Percentiles rank a stretch among this genome's conserved stretches.
Evolutionary conservation across 225 moss, liverwort and hornwort genomes (phyloP).

Genomic region (Physcomitrellopsis africana): DNA sequence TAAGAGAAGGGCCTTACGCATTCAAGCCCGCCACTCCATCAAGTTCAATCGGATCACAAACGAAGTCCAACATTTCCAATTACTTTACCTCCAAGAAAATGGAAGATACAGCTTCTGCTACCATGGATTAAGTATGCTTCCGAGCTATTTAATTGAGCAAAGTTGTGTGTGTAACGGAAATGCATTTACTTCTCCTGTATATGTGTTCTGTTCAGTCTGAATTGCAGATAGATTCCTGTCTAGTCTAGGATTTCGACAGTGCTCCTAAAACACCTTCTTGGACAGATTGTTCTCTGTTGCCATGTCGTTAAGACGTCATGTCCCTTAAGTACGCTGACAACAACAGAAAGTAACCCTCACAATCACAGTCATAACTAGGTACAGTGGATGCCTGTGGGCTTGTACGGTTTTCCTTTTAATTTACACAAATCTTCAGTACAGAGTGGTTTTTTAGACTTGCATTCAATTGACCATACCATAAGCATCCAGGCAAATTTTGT

Average conservation of each 20-base stretch:
- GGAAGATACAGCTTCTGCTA: conserved; percentile 47
- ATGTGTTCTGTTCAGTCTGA: conserved; percentile 36
- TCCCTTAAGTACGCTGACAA: background rate
- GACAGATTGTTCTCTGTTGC: background rate
- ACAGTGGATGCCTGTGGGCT: background rate
- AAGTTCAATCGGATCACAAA: conserved; percentile 44
- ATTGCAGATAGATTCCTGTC: conserved; percentile 1
- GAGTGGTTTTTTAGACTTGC: too few species aligned
- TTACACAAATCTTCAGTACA: too few species aligned
- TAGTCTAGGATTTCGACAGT: conserved; percentile 10
- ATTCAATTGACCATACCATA: too few species aligned
- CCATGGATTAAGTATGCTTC: conserved; percentile 29
- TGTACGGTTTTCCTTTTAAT: background rate
- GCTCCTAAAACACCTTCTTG: conserved; percentile 14
- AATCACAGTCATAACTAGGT: background rate
- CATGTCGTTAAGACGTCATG: conserved; percentile 9
- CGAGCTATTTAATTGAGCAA: conserved; percentile 32
- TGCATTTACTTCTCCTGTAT: conserved; percentile 38
- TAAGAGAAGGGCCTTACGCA: conserved; percentile 92
- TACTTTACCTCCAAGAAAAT: conserved; percentile 45
- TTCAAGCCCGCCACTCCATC: conserved; percentile 71
- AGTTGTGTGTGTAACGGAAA: conserved; percentile 42
- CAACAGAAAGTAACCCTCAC: background rate
- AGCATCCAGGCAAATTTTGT: too few species aligned
- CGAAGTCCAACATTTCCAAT: conserved; percentile 43